Base-by-base conservation (phyloP, 768 basidiomycete species). In the Sporobolomyces roseus region DNA sequence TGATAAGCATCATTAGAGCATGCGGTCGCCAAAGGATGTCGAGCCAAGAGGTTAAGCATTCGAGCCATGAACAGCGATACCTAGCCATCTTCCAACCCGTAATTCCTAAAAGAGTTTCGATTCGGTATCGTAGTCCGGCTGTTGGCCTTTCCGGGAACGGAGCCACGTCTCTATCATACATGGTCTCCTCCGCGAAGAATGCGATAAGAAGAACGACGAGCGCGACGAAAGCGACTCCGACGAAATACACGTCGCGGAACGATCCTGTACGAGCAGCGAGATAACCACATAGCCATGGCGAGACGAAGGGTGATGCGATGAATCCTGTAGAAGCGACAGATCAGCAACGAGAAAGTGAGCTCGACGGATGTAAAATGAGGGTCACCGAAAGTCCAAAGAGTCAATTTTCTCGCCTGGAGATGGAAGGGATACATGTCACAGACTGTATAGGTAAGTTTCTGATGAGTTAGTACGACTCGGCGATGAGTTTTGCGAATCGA, bases 231-330 rank as follows among this genome's bases (percentile, higher is more conserved):
- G 87, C 82, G 35, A 82, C 83, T 0, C 85, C 87, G 41, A 86
- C 84, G 23, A 43, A 60, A 32, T 60, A 60, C 5, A 38, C 58
- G n/a, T 60, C 58, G 12, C 58, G 27, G 43, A 60, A 32, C 63
- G 55, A 81, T 75, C 79, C 81, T 23, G 83, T 80, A 8, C 83
- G 80, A 0, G 85, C 86, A 4, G 85, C 85, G 7, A 88, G 79
- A 80, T 87, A 88, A 5, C 87, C 87, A 68, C 87, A 85, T 1
- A 83, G 81, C 74, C 86, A 87, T 0, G 87, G 87, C 3, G 66
- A 71, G 13, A 75, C 46, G 59, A 75, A 75, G 14, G 84, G 85
- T 19, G 85, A 85, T 32, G 87, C 76, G 74, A 88, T 83, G 79
- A 88, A 86, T 1, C 86, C n/a, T n/a, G n/a, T n/a, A n/a, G n/a